Base-by-base conservation (phyloP, 306 rosid genomes). In the Quercus rubra region DNA sequence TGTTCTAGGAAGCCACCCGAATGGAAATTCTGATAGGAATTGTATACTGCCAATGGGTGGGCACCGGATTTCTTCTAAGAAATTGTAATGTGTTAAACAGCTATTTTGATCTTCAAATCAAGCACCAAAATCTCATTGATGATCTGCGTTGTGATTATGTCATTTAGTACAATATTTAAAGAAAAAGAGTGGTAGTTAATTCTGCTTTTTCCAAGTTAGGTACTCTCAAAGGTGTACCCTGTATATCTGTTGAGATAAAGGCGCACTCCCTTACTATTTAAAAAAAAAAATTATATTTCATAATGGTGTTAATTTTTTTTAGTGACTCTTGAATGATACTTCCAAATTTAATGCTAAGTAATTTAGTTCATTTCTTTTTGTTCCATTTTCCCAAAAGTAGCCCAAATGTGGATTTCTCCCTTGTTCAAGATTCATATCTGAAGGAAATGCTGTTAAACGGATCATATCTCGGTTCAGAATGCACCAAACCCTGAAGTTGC, bases 321-420 rank as follows among this genome's bases (percentile, higher is more conserved):
- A 55, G 46, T 49, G 68, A 49, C 20, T 21, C 35, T 61, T 51
- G 73, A 67, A 64, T 67, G 56, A 35, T 43, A 55, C 74, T 78
- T 79, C 5, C 23, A 33, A 67, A 19, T 19, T 7, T 33, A 64
- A 67, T 23, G n/a, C 51, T 8, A 4, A 67, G 13, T 33, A 19
- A 18, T 49, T 33, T 67, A 56, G 12, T 78, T 43, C 5, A 20
- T 52, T 10, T 70, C 41, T 13, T 19, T 62, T 73, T 5, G n/a
- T 56, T 56, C 74, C 81, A 55, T 76, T 75, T 70, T 78, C 82
- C 49, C 30, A 25, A 52, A 83, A 74, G 71, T 78, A 96, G 98
- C 99, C 41, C 72, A 96, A 93, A 83, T 93, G 99, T 31, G 99
- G 99, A 83, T 93, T 93, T 79, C 89, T 93, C 75, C 97, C 99